These are phyloP conservation scores for Artemisia tridentata DNA, from an alignment of 129 eudicot species.

Conservation along the genomic window DNA sequence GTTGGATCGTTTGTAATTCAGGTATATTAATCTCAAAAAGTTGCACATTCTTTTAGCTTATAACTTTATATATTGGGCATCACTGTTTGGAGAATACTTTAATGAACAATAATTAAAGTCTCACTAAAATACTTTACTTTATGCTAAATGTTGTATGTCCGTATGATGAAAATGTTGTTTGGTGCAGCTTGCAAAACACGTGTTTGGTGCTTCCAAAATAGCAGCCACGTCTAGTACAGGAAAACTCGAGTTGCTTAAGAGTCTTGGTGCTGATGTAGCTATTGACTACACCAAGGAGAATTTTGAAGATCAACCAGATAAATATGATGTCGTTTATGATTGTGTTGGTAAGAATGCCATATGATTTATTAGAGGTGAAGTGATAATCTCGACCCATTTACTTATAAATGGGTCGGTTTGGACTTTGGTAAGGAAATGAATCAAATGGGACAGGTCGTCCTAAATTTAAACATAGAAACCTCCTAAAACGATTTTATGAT, in stretches of 20 bases:
- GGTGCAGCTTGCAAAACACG: constrained; percentile 78
- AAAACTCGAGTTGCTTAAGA: constrained; percentile 70
- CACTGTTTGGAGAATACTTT: background rate
- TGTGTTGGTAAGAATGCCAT: constrained; percentile 64
- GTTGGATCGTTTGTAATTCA: constrained; percentile 88
- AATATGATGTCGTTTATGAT: constrained; percentile 86
- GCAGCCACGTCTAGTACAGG: constrained; percentile 87
- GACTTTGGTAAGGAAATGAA: background rate
- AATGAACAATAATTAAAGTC: too few relatives aligned
- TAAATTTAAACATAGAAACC: too few relatives aligned
- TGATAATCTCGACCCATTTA: background rate
- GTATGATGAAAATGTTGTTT: background rate
- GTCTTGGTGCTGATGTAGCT: constrained; percentile 83
- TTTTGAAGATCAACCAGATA: constrained; percentile 76
- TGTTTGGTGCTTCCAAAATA: constrained; percentile 80
- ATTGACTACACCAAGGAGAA: constrained; percentile 92
- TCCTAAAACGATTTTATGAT: background rate
- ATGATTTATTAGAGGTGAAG: background rate
- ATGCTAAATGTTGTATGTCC: background rate
- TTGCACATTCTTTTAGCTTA: background rate
- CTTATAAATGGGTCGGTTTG: background rate
- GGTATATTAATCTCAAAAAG: constrained; percentile 35
- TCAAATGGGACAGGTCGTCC: background rate
- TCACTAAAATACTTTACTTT: too few relatives aligned
- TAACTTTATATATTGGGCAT: too few relatives aligned